Conservation (phyloP, 257 asterid species). For the Solanum chaucha region DNA sequence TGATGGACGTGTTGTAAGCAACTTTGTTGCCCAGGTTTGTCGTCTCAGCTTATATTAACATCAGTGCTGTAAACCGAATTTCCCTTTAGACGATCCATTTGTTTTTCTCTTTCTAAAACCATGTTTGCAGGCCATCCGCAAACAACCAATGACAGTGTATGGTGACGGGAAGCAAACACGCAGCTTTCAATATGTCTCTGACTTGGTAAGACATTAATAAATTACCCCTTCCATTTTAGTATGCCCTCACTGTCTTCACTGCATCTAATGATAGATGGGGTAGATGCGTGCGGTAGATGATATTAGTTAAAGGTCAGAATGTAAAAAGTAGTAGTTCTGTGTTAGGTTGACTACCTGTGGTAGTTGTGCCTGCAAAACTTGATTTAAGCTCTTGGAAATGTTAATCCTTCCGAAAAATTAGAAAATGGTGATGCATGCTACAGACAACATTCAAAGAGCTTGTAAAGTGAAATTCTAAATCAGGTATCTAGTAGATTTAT, state of each 20-base stretch:
- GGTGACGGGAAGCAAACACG: conserved; percentile 97
- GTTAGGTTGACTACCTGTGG: not conserved
- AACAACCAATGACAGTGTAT: conserved; percentile 85
- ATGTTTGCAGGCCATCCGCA: conserved; percentile 63
- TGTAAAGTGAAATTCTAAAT: not conserved
- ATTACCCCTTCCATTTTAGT: not conserved
- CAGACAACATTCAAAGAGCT: not conserved
- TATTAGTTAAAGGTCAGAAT: not conserved
- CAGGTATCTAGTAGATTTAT: not conserved
- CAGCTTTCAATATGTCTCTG: conserved; percentile 89
- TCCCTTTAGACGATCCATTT: not conserved
- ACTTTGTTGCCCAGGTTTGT: conserved; percentile 91
- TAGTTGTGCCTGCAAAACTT: not conserved
- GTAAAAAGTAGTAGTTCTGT: not conserved
- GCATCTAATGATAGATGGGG: not conserved
- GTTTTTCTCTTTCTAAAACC: not conserved
- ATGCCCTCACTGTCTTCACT: not conserved
- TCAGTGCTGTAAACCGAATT: not conserved
- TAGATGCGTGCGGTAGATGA: not conserved
- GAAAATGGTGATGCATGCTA: not conserved
- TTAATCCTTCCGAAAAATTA: not conserved
- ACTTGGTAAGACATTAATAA: conserved; percentile 47
- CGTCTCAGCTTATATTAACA: not conserved
- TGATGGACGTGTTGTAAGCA: conserved; percentile 99
- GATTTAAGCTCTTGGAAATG: not conserved